Base-by-base conservation (phyloP, 208 protist species). In the Balamuthia mandrillaris region DNA sequence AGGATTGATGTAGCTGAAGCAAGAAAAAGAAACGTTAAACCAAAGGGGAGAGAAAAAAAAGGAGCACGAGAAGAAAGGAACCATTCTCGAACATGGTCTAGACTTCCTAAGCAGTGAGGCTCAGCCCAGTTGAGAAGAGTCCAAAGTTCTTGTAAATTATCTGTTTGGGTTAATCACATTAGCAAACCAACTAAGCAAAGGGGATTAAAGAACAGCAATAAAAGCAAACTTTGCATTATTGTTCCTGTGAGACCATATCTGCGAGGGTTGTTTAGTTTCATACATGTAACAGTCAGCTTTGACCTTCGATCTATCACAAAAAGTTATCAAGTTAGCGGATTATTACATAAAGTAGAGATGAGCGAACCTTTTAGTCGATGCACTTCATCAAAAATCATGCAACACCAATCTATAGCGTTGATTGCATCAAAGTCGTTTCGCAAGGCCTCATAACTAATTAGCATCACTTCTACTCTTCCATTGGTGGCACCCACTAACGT, bases 301-400 rank as follows among this genome's bases (percentile, higher is more conserved):
- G 82, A 86, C 5, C 41, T 9, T 3, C 83, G 86, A 16, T 82
- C 65, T 78, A 44, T 78, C 10, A 56, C 18, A 12, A 29, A 42
- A 9, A 27, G 42, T 49, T 35, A 33, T 3, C 3, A 27, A 27
- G 47, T 56, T 35, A 33, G 68, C 4, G 3, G 35, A 4, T 21
- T 10, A 5, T 4, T 49, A 4, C 44, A 47, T 45, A 18, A 72
- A 18, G 14, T 60, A 14, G 31, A 21, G 10, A 21, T 66, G 21
- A 66, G 29, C 16, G 68, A 16, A 78, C 68, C 27, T 37, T 88
- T 88, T 16, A 88, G 54, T 44, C 77, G 66, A 58, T 86, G 86
- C 4, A 86, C 78, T 74, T 88, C 86, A 60, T 88, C 86, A 63
- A 88, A 88, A 6, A 88, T 83, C 12, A 87, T 49, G 41, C 78